A percentile compares a stretch with the other conserved stretches of the same genome.
Evolutionary conservation across 2,329 filamentous ascomycete genomes (phyloP).

Genomic region (Trichophyton verrucosum): DNA sequence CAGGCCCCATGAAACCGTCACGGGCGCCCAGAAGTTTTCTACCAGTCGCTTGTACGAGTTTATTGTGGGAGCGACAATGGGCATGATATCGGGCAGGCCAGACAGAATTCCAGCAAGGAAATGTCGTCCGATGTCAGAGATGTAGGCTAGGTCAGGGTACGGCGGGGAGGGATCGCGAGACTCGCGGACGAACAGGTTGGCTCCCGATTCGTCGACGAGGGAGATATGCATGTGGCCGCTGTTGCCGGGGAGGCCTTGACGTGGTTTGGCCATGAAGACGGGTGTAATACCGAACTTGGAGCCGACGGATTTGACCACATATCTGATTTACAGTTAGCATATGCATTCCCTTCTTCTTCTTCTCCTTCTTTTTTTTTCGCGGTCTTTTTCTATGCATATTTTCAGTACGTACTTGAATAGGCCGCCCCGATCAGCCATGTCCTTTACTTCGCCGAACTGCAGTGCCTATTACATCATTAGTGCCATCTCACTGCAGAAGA

Average conservation of each 20-base stretch:
- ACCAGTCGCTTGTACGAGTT: constrained; percentile 98
- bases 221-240: constrained; percentile 94
- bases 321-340: constrained; percentile 32
- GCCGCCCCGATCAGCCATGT: constrained; percentile 84
- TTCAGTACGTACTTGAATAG: constrained; percentile 62
- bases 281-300: constrained; percentile 83
- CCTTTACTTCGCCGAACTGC: constrained; percentile 72
- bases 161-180: constrained; percentile 56
- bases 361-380: neutral
- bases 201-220: constrained; percentile 63
- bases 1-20: constrained; percentile 92
- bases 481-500: neutral
- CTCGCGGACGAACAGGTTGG: constrained; percentile 71
- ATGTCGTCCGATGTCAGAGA: constrained; percentile 81
- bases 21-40: constrained; percentile 98
- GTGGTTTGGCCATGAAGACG: constrained; percentile 97
- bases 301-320: constrained; percentile 79
- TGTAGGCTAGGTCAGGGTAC: constrained; percentile 61
- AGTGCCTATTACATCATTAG: constrained; percentile 44
- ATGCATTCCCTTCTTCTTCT: neutral
- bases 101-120: constrained; percentile 85
- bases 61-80: constrained; percentile 80
- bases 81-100: constrained; percentile 90
- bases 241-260: constrained; percentile 81
- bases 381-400: neutral